These are phyloP conservation scores for Dendrobium chrysotoxum DNA, from an alignment of 106 monocot genomes.

Conservation along the genomic window DNA sequence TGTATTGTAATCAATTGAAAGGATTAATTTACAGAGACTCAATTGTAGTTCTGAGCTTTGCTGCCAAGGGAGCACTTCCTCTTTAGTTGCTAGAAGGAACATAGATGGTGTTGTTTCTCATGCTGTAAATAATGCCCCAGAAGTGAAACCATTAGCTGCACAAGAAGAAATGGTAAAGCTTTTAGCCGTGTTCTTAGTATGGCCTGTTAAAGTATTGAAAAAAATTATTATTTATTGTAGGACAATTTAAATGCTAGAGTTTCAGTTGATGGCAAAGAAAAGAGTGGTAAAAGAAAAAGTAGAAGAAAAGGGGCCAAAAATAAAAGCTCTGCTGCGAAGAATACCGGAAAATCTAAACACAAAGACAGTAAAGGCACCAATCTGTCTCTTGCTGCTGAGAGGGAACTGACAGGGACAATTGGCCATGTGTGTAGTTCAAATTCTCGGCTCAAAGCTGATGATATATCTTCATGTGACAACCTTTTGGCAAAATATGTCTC, in stretches of 20 bases:
- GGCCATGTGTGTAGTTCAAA: neutral
- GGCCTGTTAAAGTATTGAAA: neutral
- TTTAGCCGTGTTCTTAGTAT: neutral
- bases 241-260: conserved; percentile 11
- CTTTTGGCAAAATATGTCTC: conserved; percentile 8
- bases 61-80: conserved; percentile 9
- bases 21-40: conserved; percentile 22
- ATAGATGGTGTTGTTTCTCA: neutral
- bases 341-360: conserved; percentile 16
- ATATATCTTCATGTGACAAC: neutral
- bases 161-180: conserved; percentile 5
- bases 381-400: conserved; percentile 7
- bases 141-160: neutral
- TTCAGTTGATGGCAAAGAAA: conserved; percentile 24
- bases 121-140: neutral
- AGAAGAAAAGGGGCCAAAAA: conserved; percentile 45
- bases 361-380: conserved; percentile 9
- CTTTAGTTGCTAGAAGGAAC: conserved; percentile 12
- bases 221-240: conserved; percentile 21
- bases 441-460: neutral
- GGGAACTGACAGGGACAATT: conserved; percentile 9
- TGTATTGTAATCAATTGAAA: neutral
- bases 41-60: conserved; percentile 11
- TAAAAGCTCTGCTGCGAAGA: conserved; percentile 22
- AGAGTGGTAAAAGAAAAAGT: conserved; percentile 31